Conservation (phyloP, 352 stramenopile genomes). For the Phytophthora pistaciae region DNA sequence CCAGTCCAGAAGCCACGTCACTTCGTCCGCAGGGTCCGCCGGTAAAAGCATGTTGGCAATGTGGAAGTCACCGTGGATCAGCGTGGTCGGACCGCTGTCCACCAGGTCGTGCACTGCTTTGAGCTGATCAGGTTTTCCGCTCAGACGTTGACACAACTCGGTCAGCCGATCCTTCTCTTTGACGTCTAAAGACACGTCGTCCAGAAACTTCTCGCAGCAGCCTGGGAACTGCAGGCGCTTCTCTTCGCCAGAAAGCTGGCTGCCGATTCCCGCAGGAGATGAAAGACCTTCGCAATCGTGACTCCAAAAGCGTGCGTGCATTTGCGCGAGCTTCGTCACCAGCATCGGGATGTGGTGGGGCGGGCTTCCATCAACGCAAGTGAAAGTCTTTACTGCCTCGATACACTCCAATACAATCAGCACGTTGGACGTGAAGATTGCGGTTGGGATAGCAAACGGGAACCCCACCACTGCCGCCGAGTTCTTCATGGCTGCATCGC, state of each 20-base stretch:
- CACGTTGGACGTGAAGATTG: constrained; percentile 72
- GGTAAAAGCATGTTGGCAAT: constrained; percentile 81
- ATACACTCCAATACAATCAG: constrained; percentile 81
- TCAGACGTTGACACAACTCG: constrained; percentile 59
- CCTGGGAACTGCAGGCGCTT: constrained; percentile 74
- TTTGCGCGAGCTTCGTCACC: constrained; percentile 63
- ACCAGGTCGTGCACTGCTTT: constrained; percentile 62
- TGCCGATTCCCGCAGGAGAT: constrained; percentile 69
- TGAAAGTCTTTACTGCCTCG: constrained; percentile 52
- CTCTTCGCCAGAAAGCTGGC: constrained; percentile 62
- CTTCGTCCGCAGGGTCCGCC: constrained; percentile 26
- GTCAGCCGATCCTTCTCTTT: constrained; percentile 40
- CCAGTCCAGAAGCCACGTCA: constrained; percentile 83
- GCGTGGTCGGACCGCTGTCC: constrained; percentile 52
- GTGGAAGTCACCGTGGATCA: constrained; percentile 89
- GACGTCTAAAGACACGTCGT: constrained; percentile 50
- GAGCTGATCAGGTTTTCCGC: constrained; percentile 45
- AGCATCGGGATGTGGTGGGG: constrained; percentile 47
- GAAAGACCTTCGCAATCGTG: constrained; percentile 58
- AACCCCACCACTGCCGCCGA: constrained; percentile 34
- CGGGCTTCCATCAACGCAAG: constrained; percentile 76
- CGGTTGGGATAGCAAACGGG: constrained; percentile 65
- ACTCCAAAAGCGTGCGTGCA: constrained; percentile 71
- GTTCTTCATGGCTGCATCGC: constrained; percentile 26
- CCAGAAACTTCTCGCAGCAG: constrained; percentile 62